A percentile compares a stretch with the other conserved stretches of the same genome.
Conservation (phyloP, 305 asterid species). For the Fraxinus ornus region DNA sequence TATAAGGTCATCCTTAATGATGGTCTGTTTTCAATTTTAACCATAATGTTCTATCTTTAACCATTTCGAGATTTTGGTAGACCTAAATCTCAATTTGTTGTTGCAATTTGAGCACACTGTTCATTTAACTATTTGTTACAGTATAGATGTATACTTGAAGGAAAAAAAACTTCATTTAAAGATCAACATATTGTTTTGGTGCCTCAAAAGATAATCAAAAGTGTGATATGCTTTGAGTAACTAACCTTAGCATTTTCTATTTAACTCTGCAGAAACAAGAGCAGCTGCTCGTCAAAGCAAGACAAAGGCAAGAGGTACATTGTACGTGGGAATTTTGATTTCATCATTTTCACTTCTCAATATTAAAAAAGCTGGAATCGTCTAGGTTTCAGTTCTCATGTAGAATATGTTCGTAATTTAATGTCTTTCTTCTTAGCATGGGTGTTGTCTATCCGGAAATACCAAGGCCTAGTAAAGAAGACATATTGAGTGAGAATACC, state of each 20-base stretch:
- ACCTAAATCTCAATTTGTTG: neutral
- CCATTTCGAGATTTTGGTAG: neutral
- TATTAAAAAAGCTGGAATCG: neutral
- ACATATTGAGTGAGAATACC: neutral
- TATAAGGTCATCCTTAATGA: neutral
- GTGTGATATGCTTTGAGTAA: constrained; percentile 1
- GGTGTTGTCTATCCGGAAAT: neutral
- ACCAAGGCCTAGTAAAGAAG: neutral
- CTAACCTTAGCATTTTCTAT: constrained; percentile 25
- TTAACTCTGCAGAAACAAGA: constrained; percentile 64
- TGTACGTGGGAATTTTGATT: constrained; percentile 20
- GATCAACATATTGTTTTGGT: neutral
- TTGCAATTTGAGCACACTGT: constrained; percentile 2
- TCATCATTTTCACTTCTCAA: neutral
- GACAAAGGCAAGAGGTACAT: constrained; percentile 70
- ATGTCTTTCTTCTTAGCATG: neutral
- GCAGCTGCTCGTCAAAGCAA: constrained; percentile 61
- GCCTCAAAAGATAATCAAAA: neutral
- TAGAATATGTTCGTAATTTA: neutral
- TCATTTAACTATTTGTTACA: neutral
- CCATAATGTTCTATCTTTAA: neutral
- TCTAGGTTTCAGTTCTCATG: neutral
- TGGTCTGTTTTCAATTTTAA: neutral
- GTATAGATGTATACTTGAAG: constrained; percentile 3
- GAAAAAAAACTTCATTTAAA: constrained; percentile 12